Evolutionary conservation across 805 yeast species (phyloP).

Genomic region (Candida pini): DNA sequence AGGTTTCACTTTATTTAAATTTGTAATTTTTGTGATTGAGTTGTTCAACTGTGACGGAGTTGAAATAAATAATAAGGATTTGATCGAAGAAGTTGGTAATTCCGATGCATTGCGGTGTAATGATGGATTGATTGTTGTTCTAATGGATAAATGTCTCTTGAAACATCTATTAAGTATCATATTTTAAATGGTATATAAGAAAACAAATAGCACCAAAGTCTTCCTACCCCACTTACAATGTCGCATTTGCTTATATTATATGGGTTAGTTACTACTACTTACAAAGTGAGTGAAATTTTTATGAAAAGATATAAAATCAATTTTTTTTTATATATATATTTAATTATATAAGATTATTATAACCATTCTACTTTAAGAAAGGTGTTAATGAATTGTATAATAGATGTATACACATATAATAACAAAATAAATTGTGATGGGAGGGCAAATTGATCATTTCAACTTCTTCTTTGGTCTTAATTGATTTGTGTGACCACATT

Average conservation of each 20-base stretch:
- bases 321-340: too few species aligned
- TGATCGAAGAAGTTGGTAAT: not conserved
- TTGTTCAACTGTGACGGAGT: conserved; percentile 25
- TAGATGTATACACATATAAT: conserved; percentile 1
- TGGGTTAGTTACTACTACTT: too few species aligned
- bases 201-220: too few species aligned
- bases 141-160: conserved; percentile 7
- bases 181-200: too few species aligned
- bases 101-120: too few species aligned
- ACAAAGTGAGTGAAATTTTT: too few species aligned
- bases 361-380: too few species aligned
- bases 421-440: conserved; percentile 3
- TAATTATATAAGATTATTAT: too few species aligned
- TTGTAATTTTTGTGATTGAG: conserved; percentile 10
- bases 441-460: conserved; percentile 59
- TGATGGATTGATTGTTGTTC: conserved; percentile 20
- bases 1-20: conserved; percentile 7
- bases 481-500: conserved; percentile 99
- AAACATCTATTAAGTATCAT: not conserved
- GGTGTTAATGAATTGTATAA: conserved; percentile 7
- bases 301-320: too few species aligned
- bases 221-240: too few species aligned
- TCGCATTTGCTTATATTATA: too few species aligned
- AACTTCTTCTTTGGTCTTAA: conserved; percentile 99
- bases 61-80: conserved; percentile 21